A percentile compares a stretch with the other conserved stretches of the same genome.
Conservation (phyloP, 108 stramenopile genomes). For the Cyclotella choctawhatcheeana region DNA sequence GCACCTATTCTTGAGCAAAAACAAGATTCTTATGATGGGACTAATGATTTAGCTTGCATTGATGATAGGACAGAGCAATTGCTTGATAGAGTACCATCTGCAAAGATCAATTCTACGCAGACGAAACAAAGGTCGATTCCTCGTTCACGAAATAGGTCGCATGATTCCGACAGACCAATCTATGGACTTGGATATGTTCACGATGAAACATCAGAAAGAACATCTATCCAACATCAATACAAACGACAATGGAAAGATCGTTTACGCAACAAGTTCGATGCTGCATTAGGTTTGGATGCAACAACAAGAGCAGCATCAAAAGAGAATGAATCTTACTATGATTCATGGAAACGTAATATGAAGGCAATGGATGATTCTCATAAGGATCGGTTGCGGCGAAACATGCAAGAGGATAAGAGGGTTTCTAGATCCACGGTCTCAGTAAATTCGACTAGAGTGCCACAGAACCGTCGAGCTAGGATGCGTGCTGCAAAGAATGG, state of each 20-base stretch:
- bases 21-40: too few relatives aligned
- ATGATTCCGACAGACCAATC: slow-evolving; percentile 3
- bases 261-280: slow-evolving; percentile 43
- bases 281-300: slow-evolving; percentile 36
- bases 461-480: slow-evolving; percentile 43
- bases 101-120: neutral
- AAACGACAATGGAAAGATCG: slow-evolving; percentile 45
- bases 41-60: too few relatives aligned
- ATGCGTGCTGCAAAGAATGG: slow-evolving; percentile 25
- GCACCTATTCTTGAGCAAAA: too few relatives aligned
- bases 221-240: neutral
- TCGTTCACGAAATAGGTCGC: neutral
- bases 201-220: neutral
- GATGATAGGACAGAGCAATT: too few relatives aligned
- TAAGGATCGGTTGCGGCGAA: slow-evolving; percentile 26
- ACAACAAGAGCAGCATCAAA: slow-evolving; percentile 2
- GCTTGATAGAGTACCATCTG: too few relatives aligned
- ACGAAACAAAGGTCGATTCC: neutral
- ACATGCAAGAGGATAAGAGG: slow-evolving; percentile 22
- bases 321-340: slow-evolving; percentile 21
- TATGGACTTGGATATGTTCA: slow-evolving; percentile 7
- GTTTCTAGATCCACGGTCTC: neutral
- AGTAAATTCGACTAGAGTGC: neutral
- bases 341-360: slow-evolving; percentile 43
- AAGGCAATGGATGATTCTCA: slow-evolving; percentile 27